These are phyloP conservation scores for Cordyceps javanica DNA, from an alignment of 2,329 filamentous ascomycete genomes.

Conservation along the genomic window DNA sequence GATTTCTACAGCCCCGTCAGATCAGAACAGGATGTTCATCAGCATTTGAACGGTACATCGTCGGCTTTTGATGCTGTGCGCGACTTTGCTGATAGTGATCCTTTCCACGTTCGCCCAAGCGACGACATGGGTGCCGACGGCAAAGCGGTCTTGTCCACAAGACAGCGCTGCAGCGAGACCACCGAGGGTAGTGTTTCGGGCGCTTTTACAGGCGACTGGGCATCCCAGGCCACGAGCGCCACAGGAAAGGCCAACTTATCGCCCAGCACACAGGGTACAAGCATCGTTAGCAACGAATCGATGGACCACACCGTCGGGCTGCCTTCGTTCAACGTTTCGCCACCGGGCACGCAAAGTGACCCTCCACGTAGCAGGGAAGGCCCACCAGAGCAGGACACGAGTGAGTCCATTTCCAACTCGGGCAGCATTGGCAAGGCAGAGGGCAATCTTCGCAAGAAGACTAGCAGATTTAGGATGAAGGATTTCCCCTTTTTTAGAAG, in stretches of 20 bases:
- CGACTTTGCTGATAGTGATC: constrained; percentile 44
- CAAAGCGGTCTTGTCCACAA: constrained; percentile 36
- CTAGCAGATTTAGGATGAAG: constrained; percentile 59
- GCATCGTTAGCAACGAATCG: constrained; percentile 56
- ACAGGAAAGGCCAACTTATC: constrained; percentile 59
- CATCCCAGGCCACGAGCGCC: constrained; percentile 56
- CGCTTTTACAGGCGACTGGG: constrained; percentile 52
- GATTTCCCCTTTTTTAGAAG: constrained; percentile 51
- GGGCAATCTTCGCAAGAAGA: constrained; percentile 52
- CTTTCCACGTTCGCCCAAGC: constrained; percentile 34
- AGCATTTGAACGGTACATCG: constrained; percentile 36
- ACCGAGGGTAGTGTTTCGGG: constrained; percentile 54
- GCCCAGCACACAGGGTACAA: constrained; percentile 60
- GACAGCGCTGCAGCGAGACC: constrained; percentile 54
- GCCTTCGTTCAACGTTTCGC: constrained; percentile 33
- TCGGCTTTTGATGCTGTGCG: constrained; percentile 37
- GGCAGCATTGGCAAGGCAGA: constrained; percentile 42
- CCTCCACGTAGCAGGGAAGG: constrained; percentile 26
- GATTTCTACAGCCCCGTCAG: constrained; percentile 17
- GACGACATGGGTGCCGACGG: constrained; percentile 27
- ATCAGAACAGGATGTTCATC: constrained; percentile 24
- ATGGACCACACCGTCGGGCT: constrained; percentile 43
- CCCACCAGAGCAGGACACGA: constrained; percentile 19
- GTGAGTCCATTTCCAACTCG: constrained; percentile 29
- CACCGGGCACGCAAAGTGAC: constrained; percentile 9